These are phyloP conservation scores for Globisporangium iwayamae DNA, from an alignment of 352 stramenopile genomes.

Conservation along the genomic window DNA sequence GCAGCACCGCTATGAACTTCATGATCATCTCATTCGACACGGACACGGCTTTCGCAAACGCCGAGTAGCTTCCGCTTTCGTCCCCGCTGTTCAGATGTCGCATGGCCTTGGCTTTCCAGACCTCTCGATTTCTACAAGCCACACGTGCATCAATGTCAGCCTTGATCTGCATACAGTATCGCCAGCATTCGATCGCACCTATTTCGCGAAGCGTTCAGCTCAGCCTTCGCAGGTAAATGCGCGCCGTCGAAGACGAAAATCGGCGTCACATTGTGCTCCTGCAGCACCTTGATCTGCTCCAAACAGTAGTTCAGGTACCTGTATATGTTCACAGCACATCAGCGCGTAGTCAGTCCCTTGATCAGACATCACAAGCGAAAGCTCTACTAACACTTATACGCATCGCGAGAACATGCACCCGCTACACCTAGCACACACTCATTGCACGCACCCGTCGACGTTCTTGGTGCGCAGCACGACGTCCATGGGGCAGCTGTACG, in stretches of 20 bases:
- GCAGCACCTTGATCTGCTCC: slow-evolving; percentile 85
- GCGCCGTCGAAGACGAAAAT: slow-evolving; percentile 94
- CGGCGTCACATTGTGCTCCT: slow-evolving; percentile 78
- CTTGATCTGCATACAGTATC: neutral
- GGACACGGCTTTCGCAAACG: slow-evolving; percentile 48
- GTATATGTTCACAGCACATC: neutral
- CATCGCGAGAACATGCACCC: neutral
- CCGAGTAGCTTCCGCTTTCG: slow-evolving; percentile 19
- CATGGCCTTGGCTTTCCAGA: slow-evolving; percentile 43
- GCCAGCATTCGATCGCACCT: slow-evolving; percentile 22
- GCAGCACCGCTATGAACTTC: slow-evolving; percentile 58
- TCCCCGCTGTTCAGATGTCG: slow-evolving; percentile 24
- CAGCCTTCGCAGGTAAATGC: slow-evolving; percentile 83
- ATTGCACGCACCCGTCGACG: slow-evolving; percentile 38
- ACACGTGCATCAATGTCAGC: slow-evolving; percentile 1
- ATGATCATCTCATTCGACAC: slow-evolving; percentile 79
- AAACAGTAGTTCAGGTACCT: slow-evolving; percentile 88
- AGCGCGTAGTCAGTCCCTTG: neutral
- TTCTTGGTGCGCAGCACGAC: slow-evolving; percentile 54
- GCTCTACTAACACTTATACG: neutral
- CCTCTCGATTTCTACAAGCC: slow-evolving; percentile 26
- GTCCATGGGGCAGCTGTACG: slow-evolving; percentile 84
- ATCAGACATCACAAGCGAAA: neutral
- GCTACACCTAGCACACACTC: no score
- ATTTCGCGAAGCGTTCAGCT: slow-evolving; percentile 45